Evolutionary conservation across 441 rosid genomes (phyloP).

Genomic region (Aquilaria agallochum): DNA sequence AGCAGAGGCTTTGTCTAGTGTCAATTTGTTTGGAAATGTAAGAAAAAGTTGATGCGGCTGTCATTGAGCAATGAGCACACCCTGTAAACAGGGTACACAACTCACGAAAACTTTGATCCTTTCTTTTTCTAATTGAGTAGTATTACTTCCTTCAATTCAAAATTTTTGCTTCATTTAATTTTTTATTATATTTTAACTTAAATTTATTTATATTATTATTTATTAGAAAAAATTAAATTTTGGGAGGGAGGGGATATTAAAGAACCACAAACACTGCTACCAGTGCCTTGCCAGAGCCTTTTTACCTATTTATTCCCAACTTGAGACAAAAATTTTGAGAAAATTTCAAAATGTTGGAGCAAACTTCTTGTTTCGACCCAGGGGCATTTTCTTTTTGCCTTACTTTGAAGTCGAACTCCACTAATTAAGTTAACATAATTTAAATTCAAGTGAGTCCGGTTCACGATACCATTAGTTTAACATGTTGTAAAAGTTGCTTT

Average conservation of each 20-base stretch:
- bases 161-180: too few species aligned
- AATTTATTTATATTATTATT: too few species aligned
- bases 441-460: not conserved
- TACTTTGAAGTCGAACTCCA: slow-evolving; percentile 20
- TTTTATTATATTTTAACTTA: too few species aligned
- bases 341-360: slow-evolving; percentile 32
- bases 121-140: not conserved
- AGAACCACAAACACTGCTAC: too few species aligned
- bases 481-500: too few species aligned
- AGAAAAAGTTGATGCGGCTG: slow-evolving; percentile 13
- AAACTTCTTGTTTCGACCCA: slow-evolving; percentile 13
- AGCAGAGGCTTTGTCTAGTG: too few species aligned
- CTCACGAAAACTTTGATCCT: slow-evolving; percentile 26
- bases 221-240: too few species aligned
- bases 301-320: not conserved
- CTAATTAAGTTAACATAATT: slow-evolving; percentile 1
- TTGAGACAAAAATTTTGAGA: slow-evolving; percentile 7
- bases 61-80: slow-evolving; percentile 25
- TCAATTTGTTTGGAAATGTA: slow-evolving; percentile 12
- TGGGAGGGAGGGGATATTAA: too few species aligned
- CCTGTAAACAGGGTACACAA: slow-evolving; percentile 64
- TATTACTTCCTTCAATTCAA: not conserved
- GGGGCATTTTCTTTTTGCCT: slow-evolving; percentile 24
- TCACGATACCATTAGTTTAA: not conserved
- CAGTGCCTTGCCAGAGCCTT: slow-evolving; percentile 25